phyloP scores from a whole-genome alignment of 164 flowering plant genomes.

The Macadamia tetraphylla region DNA sequence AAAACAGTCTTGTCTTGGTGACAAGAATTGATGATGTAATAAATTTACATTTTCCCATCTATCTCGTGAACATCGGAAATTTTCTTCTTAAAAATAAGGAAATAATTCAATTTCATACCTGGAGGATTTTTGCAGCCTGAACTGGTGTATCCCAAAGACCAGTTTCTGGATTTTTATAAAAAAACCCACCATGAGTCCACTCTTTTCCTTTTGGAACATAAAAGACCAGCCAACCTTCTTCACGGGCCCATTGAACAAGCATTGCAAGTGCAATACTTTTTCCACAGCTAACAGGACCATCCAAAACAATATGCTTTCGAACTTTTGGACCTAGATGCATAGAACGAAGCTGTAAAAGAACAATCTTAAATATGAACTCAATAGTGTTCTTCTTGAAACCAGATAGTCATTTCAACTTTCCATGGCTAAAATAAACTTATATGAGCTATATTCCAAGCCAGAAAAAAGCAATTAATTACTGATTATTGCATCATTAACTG shows the following conservation, averaged over 20 bases:
- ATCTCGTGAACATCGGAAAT: neutral
- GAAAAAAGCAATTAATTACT: neutral
- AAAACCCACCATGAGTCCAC: slow-evolving; percentile 95
- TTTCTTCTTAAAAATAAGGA: neutral
- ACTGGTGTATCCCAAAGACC: slow-evolving; percentile 94
- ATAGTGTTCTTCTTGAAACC: neutral
- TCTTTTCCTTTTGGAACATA: slow-evolving; percentile 71
- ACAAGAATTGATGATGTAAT: neutral
- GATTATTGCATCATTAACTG: neutral
- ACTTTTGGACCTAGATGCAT: slow-evolving; percentile 46
- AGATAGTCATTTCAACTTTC: neutral
- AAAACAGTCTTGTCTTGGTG: neutral
- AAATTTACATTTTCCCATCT: neutral
- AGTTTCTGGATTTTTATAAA: slow-evolving; percentile 63
- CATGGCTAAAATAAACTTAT: neutral
- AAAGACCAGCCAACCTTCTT: slow-evolving; percentile 91
- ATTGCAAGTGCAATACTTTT: slow-evolving; percentile 88
- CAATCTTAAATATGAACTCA: slow-evolving; percentile 1
- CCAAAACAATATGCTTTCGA: slow-evolving; percentile 76
- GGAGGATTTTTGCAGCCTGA: slow-evolving; percentile 72
- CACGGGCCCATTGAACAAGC: slow-evolving; percentile 98
- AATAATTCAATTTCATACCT: slow-evolving; percentile 34
- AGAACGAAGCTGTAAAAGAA: neutral
- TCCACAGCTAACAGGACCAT: slow-evolving; percentile 84
- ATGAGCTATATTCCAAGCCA: neutral